Evolutionary conservation across 441 rosid genomes (phyloP), one percentile per base, ranked within the genome.

Genomic region (Populus hybrid): DNA sequence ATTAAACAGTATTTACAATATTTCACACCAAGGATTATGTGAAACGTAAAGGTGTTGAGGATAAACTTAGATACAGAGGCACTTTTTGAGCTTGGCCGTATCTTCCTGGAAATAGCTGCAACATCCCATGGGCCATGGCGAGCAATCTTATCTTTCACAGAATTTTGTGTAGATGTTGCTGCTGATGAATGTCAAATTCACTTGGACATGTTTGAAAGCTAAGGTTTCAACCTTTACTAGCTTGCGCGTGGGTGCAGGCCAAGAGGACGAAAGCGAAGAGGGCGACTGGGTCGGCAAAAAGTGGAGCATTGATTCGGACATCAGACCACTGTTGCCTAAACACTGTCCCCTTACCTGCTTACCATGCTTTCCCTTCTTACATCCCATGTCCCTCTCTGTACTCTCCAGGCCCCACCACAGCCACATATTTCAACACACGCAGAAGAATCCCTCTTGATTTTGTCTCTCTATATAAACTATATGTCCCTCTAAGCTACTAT

Each of bases 231-330:
- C 21, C 61, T 54, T 20, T 54, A 16, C 57, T 18, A 16, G 61
- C 7, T 54, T 6, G 61, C 61, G 61, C 61, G 61, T 54, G 61
- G 61, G 8, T 54, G n/a, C 61, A 8, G 67, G 73, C 70, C 70
- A 30, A 34, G 26, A 18, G 28, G 68, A 77, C 10, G 74, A 76
- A 65, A 35, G 70, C 64, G 26, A n/a, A 71, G 54, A 64, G 73
- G 73, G 78, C 81, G 82, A 81, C 5, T 68, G 75, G 88, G 91
- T 89, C 89, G 89, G 89, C 78, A 1, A 75, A 85, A 86, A 77
- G 83, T 18, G 69, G 0, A 16, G 71, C 91, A 88, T 5, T 67
- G 79, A 71, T 23, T 6, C 76, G 35, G 87, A 83, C 85, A 74
- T 65, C 61, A 59, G 20, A 34, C 83, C 50, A 67, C 38, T 72